Evolutionary conservation across 768 basidiomycete species (phyloP).

Genomic region (Termitomyces bulborhizus): DNA sequence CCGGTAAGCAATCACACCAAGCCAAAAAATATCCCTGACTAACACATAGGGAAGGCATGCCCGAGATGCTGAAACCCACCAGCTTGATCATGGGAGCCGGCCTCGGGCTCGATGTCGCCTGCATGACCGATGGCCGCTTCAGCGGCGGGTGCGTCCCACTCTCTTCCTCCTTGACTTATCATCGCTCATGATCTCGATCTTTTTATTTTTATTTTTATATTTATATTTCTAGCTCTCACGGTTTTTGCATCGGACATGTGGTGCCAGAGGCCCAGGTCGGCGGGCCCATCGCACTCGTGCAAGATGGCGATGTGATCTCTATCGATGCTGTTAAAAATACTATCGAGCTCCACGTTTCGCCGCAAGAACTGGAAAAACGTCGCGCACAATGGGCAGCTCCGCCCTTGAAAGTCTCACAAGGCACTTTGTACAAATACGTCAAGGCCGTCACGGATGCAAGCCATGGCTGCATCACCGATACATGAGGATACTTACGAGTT

Average conservation of each 20-base stretch:
- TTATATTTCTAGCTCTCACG: slow-evolving; percentile 65
- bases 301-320: slow-evolving; percentile 81
- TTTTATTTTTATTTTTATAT: too few relatives aligned
- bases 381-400: slow-evolving; percentile 75
- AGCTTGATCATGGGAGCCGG: slow-evolving; percentile 99
- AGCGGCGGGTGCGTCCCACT: slow-evolving; percentile 78
- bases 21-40: slow-evolving; percentile 13
- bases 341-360: slow-evolving; percentile 70
- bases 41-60: slow-evolving; percentile 66
- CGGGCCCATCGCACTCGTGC: slow-evolving; percentile 86
- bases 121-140: slow-evolving; percentile 96
- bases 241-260: slow-evolving; percentile 95
- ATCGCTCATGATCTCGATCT: slow-evolving; percentile 11
- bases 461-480: slow-evolving; percentile 88
- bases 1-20: slow-evolving; percentile 52
- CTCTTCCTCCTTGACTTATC: slow-evolving; percentile 2
- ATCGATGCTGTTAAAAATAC: slow-evolving; percentile 88
- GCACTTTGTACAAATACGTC: slow-evolving; percentile 85
- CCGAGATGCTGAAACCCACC: slow-evolving; percentile 98
- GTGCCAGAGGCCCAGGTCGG: slow-evolving; percentile 95
- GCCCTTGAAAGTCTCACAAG: slow-evolving; percentile 76
- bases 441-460: slow-evolving; percentile 88
- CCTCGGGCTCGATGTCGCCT: slow-evolving; percentile 91
- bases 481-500: slow-evolving; percentile 28
- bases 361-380: slow-evolving; percentile 73